Evolutionary conservation across 2,329 filamentous ascomycete genomes (phyloP), one percentile per base, ranked within the genome.

Genomic region (Pseudogymnoascus sp.): DNA sequence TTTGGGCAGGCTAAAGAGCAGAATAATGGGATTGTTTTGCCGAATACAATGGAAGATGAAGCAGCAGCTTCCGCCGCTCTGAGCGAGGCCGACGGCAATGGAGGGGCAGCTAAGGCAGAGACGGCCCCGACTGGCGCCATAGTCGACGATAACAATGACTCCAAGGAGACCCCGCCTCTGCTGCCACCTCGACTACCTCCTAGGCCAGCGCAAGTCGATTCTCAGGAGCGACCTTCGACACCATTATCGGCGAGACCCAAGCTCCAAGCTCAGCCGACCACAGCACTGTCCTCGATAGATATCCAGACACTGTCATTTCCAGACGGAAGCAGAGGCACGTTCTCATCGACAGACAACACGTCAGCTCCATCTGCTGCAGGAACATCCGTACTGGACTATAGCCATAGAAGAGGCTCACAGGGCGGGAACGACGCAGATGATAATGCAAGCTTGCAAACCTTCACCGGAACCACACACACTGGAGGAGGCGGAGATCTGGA

Each of bases 201-300:
- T 70, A 11, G 74, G 16, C 47, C 47, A 6, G 20, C 1, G 16
- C 47, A 33, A 12, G 9, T 35, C 11, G 47, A 35, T 20, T 54
- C 47, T 35, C 47, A 18, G 16, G 47, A 35, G n/a, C 47, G 28
- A 8, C 47, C 47, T 20, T 54, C 47, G 16, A 54, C 47, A 14
- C 47, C 47, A 35, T 33, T 54, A 18, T 20, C 47, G 6, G 28
- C 47, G 28, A 54, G 47, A 20, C 47, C 28, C 28, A 54, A 54
- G 28, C 70, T 78, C 60, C 79, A 77, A 65, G 86, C 88, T 1
- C 86, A 85, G 63, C 85, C 93, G 57, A 97, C 92, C 3, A 97
- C 92, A 0, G 92, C 92, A 8, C 71, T 97, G 12, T 93, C 91
- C 0, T 82, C 90, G 14, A 81, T 92, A 64, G 92, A 93, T 66